Percentiles rank a stretch among this genome's conserved stretches.
Evolutionary conservation across 1,284 basidiomycete species (phyloP).

Genomic region (Thelephora terrestris): DNA sequence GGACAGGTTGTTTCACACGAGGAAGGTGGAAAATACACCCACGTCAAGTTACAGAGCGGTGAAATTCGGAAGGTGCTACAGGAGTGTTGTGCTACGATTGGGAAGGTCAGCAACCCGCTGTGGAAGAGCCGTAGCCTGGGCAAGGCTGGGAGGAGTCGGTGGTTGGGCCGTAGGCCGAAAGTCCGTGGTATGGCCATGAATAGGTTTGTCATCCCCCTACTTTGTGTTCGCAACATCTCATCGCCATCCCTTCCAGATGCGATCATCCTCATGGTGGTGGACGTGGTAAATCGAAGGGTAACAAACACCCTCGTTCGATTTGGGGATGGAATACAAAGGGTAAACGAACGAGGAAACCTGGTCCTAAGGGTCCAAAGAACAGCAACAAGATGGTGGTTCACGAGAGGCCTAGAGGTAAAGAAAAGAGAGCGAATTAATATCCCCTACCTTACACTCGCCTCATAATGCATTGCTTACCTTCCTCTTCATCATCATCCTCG

Average conservation of each 20-base stretch:
- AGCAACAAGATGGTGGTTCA: conserved; percentile 94
- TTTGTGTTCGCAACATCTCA: neutral
- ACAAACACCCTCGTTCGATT: conserved; percentile 85
- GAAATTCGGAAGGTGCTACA: conserved; percentile 84
- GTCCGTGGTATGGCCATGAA: conserved; percentile 99
- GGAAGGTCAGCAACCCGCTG: conserved; percentile 86
- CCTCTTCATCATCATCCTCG: conserved; percentile 27
- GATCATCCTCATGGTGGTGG: conserved; percentile 99
- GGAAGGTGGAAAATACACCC: conserved; percentile 58
- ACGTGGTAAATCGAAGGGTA: conserved; percentile 94
- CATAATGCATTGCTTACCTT: conserved; percentile 14
- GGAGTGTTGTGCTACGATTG: conserved; percentile 83
- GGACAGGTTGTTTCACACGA: conserved; percentile 78
- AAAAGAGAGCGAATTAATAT: conserved; percentile 34
- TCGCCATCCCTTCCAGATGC: conserved; percentile 32
- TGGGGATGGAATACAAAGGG: conserved; percentile 93
- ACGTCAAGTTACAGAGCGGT: conserved; percentile 85
- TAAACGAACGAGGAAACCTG: conserved; percentile 85
- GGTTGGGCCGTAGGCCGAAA: conserved; percentile 81
- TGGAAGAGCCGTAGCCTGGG: conserved; percentile 83
- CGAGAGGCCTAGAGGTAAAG: conserved; percentile 80
- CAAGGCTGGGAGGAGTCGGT: conserved; percentile 86
- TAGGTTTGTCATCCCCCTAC: conserved; percentile 43
- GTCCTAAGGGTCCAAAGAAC: conserved; percentile 74
- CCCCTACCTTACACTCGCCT: conserved; percentile 5